A percentile compares a stretch with the other conserved stretches of the same genome.
phyloP scores from a whole-genome alignment of 345 rosid genomes.

The Theobroma cacao region DNA sequence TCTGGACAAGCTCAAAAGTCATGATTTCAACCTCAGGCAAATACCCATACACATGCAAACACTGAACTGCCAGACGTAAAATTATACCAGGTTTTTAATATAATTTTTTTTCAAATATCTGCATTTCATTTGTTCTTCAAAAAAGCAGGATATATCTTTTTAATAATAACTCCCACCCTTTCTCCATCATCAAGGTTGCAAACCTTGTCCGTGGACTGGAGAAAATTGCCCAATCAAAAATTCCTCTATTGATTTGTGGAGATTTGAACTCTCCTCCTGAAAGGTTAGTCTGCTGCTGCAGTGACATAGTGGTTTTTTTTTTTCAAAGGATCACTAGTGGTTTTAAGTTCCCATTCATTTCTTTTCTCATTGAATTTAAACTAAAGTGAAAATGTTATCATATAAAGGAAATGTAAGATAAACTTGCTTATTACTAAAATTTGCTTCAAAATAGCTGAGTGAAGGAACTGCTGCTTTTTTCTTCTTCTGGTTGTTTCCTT shows the following conservation, averaged over 20 bases:
- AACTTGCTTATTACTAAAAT: neutral
- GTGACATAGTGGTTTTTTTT: neutral
- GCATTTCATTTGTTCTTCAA: neutral
- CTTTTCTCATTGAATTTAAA: neutral
- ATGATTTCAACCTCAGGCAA: constrained; percentile 16
- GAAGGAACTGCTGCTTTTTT: neutral
- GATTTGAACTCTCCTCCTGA: constrained; percentile 39
- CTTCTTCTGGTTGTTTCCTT: neutral
- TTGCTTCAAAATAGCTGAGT: neutral
- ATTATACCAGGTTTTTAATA: constrained; percentile 19
- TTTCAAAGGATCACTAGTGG: neutral
- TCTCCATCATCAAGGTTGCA: constrained; percentile 18
- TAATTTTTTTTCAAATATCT: neutral
- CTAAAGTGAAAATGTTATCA: neutral
- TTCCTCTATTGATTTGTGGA: constrained; percentile 41
- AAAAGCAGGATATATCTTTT: neutral
- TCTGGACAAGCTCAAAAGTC: neutral
- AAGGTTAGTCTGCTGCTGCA: constrained; percentile 28
- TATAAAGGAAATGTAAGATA: neutral
- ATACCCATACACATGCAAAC: constrained; percentile 21
- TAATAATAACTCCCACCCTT: neutral
- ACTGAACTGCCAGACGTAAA: constrained; percentile 9
- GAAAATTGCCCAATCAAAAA: constrained; percentile 28
- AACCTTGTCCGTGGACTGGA: constrained; percentile 34
- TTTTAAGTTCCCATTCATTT: neutral